Evolutionary conservation across 1,139 yeast species (phyloP).

Genomic region (Magnusiomyces fungicola): DNA sequence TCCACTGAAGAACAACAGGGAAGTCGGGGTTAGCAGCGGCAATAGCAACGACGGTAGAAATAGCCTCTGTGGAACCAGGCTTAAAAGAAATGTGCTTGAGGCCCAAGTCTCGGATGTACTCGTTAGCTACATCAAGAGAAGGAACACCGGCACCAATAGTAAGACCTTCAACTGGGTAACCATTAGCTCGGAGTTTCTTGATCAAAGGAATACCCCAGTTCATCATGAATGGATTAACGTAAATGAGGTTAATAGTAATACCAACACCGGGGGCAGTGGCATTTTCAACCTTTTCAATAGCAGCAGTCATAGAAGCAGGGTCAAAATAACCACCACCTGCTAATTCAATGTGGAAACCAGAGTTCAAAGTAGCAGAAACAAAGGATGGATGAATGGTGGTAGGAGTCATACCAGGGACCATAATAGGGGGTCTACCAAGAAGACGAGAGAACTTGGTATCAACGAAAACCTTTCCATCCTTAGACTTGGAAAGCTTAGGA

Average conservation of each 20-base stretch:
- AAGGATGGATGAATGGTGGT: conserved; percentile 92
- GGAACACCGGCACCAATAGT: conserved; percentile 99
- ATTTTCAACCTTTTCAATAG: conserved; percentile 57
- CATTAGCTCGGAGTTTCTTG: conserved; percentile 77
- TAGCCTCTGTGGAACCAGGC: conserved; percentile 96
- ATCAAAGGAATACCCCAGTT: conserved; percentile 99
- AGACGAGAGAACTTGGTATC: conserved; percentile 91
- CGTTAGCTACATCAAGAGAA: conserved; percentile 92
- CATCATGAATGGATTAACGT: conserved; percentile 94
- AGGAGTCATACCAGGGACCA: conserved; percentile 99
- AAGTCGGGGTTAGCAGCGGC: conserved; percentile 93
- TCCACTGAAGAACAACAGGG: conserved; percentile 98
- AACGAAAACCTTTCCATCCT: conserved; percentile 51
- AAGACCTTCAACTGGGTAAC: conserved; percentile 92
- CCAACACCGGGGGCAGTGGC: conserved; percentile 74
- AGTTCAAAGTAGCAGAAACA: conserved; percentile 85
- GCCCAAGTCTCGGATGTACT: conserved; percentile 87
- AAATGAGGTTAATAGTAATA: conserved; percentile 82
- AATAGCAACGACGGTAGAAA: conserved; percentile 74
- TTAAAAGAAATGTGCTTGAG: conserved; percentile 91
- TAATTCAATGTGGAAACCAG: conserved; percentile 95
- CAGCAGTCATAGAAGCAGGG: conserved; percentile 61
- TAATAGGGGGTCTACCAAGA: conserved; percentile 89
- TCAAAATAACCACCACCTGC: conserved; percentile 98
- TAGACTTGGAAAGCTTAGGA: conserved; percentile 75